Percentiles rank a stretch among this genome's conserved stretches.
These are phyloP conservation scores for Parsonsia alboflavescens DNA, from an alignment of 257 asterid genomes.

Conservation along the genomic window DNA sequence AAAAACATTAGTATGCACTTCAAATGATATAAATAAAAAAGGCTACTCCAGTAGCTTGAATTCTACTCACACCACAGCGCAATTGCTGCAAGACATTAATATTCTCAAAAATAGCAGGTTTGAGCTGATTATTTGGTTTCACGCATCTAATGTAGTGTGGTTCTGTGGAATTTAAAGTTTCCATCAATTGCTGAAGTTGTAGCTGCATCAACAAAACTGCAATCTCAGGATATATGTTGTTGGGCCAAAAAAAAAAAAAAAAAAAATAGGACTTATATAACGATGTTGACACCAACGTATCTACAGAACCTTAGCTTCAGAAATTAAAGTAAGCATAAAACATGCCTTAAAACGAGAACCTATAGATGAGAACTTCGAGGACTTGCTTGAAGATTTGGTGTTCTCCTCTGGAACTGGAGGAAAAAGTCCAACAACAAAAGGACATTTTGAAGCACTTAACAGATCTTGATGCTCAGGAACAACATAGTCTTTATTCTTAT, in stretches of 20 bases:
- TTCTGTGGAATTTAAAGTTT: constrained; percentile 85
- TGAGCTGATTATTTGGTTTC: constrained; percentile 90
- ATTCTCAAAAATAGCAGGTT: constrained; percentile 92
- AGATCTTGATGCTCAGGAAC: constrained; percentile 97
- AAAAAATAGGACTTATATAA: constrained; percentile 12
- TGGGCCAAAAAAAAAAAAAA: neutral
- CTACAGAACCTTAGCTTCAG: constrained; percentile 3
- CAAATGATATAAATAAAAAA: neutral
- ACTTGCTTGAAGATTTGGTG: constrained; percentile 72
- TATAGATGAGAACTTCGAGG: constrained; percentile 93
- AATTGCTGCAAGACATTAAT: constrained; percentile 86
- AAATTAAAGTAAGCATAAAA: constrained; percentile 4
- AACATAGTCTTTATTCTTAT: constrained; percentile 94
- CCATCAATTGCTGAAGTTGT: constrained; percentile 98
- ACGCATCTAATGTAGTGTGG: constrained; percentile 99
- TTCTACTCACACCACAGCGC: constrained; percentile 94
- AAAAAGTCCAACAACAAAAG: constrained; percentile 79
- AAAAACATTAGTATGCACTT: constrained; percentile 5
- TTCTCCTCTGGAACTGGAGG: constrained; percentile 82
- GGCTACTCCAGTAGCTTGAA: neutral
- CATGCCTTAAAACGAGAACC: constrained; percentile 93
- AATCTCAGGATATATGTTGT: constrained; percentile 26
- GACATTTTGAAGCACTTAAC: constrained; percentile 68
- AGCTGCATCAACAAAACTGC: constrained; percentile 45
- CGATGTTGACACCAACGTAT: neutral